Evolutionary conservation across 2,329 filamentous ascomycete species (phyloP), one percentile per base, ranked within the genome.

Genomic region (Trichophyton mentagrophytes): DNA sequence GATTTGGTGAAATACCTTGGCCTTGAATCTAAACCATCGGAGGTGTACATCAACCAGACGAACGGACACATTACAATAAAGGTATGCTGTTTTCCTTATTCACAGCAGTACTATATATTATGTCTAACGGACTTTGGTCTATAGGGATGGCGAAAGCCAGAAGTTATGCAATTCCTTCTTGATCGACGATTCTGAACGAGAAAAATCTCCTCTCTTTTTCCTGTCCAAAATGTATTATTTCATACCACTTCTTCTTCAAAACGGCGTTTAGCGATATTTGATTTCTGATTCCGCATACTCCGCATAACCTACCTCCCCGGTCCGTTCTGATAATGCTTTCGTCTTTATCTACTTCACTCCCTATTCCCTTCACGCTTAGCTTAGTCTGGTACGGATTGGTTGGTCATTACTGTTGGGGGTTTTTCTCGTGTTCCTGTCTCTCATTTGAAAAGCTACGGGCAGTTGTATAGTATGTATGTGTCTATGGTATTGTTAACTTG

Each of bases 21-120:
- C 1, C 69, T 92, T 47, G 73, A 80, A 25, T 64, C 68, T 70
- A 78, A 57, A 47, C 66, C 64, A 58, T 66, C 65, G 27, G 73
- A 77, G 60, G 71, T 79, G 8, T 69, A 69, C 11, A 77, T 86
- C 53, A 85, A 85, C 69, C 70, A 72, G 40, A 75, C 86, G 58
- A 95, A 87, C 51, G 80, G 81, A 58, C 87, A 96, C 68, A 81
- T 97, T 59, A 77, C 86, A 64, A 78, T 95, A 64, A 89, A 86
- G 80, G 88, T 89, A 71, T 67, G 77, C 58, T 30, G 22, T 61
- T 42, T 22, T 38, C 33, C 9, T 38, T 13, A 13, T 2, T 38
- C 9, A 13, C 9, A 13, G 9, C 27, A 30, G 27, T 7, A 30
- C 27, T 30, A 6, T 9, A 38, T 38, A n/a, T n/a, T 3, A 13